These are phyloP conservation scores for Aspergillus latus DNA, from an alignment of 2,329 filamentous ascomycete species.

Conservation along the genomic window DNA sequence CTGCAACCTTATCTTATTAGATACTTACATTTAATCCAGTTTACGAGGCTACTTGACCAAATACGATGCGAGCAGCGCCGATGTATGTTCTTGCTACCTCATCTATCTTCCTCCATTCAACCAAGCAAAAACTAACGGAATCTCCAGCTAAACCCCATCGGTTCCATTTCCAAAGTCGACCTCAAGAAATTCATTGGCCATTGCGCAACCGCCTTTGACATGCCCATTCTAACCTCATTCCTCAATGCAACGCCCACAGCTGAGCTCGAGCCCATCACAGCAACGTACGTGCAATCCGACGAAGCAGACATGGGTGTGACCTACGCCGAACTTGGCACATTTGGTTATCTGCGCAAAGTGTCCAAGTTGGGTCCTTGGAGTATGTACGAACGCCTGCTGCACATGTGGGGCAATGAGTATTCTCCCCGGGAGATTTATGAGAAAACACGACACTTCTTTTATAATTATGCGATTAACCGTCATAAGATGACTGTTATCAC, in stretches of 20 bases:
- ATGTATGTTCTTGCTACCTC: conserved; percentile 45
- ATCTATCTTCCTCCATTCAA: no score
- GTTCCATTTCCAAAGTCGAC: conserved; percentile 63
- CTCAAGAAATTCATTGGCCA: conserved; percentile 71
- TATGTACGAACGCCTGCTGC: conserved; percentile 55
- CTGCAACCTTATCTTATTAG: not conserved
- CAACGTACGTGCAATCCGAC: conserved; percentile 59
- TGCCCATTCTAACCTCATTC: conserved; percentile 67
- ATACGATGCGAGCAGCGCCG: conserved; percentile 61
- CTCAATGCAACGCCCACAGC: conserved; percentile 63
- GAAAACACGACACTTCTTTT: conserved; percentile 48
- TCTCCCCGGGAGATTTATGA: conserved; percentile 47
- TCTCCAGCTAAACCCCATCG: conserved; percentile 39
- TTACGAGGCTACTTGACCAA: conserved; percentile 64
- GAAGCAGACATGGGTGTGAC: conserved; percentile 57
- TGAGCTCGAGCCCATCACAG: conserved; percentile 66
- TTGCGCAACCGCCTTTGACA: conserved; percentile 57
- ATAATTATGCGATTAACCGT: conserved; percentile 61
- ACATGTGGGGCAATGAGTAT: conserved; percentile 48
- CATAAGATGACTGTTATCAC: conserved; percentile 65
- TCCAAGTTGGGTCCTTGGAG: conserved; percentile 56
- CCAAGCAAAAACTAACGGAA: conserved; percentile 1
- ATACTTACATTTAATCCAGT: conserved; percentile 37
- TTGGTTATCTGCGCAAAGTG: conserved; percentile 56
- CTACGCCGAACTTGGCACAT: conserved; percentile 55